Evolutionary conservation across 2,329 filamentous ascomycete genomes (phyloP), one percentile per base, ranked within the genome.

Genomic region (Trichoderma guizhouense): DNA sequence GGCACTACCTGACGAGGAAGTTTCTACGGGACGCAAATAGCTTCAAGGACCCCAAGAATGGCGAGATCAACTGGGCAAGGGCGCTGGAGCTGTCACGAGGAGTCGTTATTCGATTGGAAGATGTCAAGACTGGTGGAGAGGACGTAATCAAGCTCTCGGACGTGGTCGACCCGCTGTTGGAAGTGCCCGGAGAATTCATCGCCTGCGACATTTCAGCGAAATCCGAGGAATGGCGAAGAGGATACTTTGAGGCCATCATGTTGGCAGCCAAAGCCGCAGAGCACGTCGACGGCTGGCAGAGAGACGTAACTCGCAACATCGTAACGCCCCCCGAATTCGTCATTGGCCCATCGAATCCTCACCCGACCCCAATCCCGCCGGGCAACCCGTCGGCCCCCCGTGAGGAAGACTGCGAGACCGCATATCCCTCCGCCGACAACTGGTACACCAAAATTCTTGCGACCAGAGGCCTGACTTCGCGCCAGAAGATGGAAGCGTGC

Each of bases 201-300:
- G 85, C 89, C 0, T 89, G 89, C 74, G 93, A 97, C 79, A 84
- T 96, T 71, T 88, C 88, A 1, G 86, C 82, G 7, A 97, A 94
- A 84, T 91, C 90, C 74, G 93, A 97, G 81, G 86, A 91, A 64
- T 98, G 95, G 95, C 86, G 92, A 76, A 86, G 93, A 70, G 94
- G 94, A 1, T 98, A 98, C 81, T 94, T 92, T 77, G 90, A 97
- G 77, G 87, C 91, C 3, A 83, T 98, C 61, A 93, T 98, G 89
- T 87, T 91, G 12, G 89, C 89, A 72, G 95, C 92, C 0, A 89
- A 89, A 75, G 89, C 91, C 0, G 90, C 94, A 5, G 95, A 98
- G 81, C 89, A 95, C 75, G 83, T 97, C 28, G 93, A 97, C 74
- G 92, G 92, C 62, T 94, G 91, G 87, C 85, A 97, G 18, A 85